A percentile compares a stretch with the other conserved stretches of the same genome.
Conservation (phyloP, 345 rosid species). For the Eucalyptus shirleyi region DNA sequence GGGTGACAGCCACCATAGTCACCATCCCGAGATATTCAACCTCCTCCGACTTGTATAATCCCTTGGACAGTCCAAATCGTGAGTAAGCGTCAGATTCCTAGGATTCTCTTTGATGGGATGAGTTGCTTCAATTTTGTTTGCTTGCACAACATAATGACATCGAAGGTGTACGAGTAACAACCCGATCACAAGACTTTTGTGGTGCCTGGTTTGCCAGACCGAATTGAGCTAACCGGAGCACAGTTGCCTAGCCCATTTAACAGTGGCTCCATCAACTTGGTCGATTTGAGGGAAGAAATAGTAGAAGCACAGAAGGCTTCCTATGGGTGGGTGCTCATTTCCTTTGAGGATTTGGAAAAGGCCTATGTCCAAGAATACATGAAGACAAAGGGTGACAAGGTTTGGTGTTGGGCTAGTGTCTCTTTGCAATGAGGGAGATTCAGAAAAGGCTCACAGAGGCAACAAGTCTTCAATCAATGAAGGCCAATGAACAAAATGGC, state of each 20-base stretch:
- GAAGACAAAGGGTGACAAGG: not conserved
- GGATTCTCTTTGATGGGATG: conserved; percentile 28
- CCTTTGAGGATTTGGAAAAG: conserved; percentile 20
- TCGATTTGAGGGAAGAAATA: conserved; percentile 10
- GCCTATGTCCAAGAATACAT: not conserved
- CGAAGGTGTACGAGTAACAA: conserved; percentile 1
- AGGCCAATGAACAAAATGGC: conserved; percentile 4
- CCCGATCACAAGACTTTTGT: conserved; percentile 10
- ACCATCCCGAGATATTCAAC: not conserved
- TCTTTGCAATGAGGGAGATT: not conserved
- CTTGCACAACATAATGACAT: conserved; percentile 1
- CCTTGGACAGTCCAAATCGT: conserved; percentile 27
- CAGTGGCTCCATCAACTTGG: not conserved
- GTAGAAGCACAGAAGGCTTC: conserved; percentile 8
- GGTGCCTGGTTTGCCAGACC: conserved; percentile 15
- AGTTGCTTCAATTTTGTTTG: conserved; percentile 15
- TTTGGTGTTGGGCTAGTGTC: conserved; percentile 43
- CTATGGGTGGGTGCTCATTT: conserved; percentile 12
- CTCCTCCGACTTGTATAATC: conserved; percentile 19
- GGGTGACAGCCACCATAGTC: not conserved
- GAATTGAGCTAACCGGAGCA: conserved; percentile 4
- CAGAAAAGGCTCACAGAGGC: conserved; percentile 25
- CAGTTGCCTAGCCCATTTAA: conserved; percentile 23
- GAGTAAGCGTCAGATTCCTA: conserved; percentile 10
- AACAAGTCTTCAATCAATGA: not conserved